Conservation (phyloP, 177 flowering plant species). For the Telopea speciosissima region DNA sequence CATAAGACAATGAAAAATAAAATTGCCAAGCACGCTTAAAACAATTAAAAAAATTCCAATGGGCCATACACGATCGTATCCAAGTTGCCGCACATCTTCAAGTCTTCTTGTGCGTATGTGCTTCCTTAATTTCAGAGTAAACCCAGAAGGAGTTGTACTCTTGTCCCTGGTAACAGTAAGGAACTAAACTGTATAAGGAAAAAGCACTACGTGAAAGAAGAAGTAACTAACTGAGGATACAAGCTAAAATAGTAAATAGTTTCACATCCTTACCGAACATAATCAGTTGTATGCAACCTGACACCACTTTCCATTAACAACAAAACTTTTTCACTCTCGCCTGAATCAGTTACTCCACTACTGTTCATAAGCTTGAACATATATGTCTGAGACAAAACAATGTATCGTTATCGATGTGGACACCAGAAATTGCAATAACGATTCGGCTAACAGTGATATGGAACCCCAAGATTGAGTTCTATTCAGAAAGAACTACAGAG, state of each 20-base stretch:
- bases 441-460: neutral
- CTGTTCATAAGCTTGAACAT: constrained; percentile 94
- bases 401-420: neutral
- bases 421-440: constrained; percentile 1
- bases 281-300: constrained; percentile 84
- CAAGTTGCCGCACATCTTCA: constrained; percentile 96
- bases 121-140: constrained; percentile 86
- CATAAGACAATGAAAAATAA: neutral
- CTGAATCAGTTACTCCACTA: constrained; percentile 90
- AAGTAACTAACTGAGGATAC: neutral
- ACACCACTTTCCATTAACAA: constrained; percentile 96
- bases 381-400: constrained; percentile 51
- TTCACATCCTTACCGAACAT: constrained; percentile 46
- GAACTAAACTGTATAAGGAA: neutral
- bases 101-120: constrained; percentile 95
- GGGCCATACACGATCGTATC: constrained; percentile 80
- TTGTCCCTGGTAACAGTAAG: constrained; percentile 55
- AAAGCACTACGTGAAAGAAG: neutral
- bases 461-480: neutral
- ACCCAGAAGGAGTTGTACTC: constrained; percentile 92
- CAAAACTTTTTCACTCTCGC: constrained; percentile 92
- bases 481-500: too few species aligned
- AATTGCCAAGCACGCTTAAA: neutral
- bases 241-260: neutral
- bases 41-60: neutral